phyloP scores from a whole-genome alignment of 345 rosid genomes.

The Rhizophora apiculata region DNA sequence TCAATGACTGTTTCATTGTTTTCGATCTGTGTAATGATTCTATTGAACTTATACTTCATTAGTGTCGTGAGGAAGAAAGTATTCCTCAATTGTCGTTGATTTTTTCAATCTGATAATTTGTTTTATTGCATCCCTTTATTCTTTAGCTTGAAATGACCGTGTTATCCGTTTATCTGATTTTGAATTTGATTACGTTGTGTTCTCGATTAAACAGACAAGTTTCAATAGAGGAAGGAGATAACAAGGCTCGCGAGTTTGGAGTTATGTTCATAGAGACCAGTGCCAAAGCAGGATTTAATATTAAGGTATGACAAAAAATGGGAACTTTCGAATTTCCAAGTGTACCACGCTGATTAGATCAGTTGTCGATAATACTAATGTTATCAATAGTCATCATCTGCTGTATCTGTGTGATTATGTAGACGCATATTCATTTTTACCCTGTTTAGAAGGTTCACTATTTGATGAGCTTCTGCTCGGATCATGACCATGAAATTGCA shows the following conservation, averaged over 20 bases:
- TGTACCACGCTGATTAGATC: not conserved
- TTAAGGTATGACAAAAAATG: conserved; percentile 49
- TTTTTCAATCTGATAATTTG: not conserved
- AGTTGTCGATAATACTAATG: too few species aligned
- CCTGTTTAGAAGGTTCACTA: not conserved
- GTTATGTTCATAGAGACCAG: conserved; percentile 94
- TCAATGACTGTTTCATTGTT: too few species aligned
- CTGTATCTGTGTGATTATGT: not conserved
- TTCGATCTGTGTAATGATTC: too few species aligned
- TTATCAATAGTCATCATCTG: too few species aligned
- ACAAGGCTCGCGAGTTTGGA: conserved; percentile 75
- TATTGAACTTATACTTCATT: too few species aligned
- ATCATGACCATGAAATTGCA: conserved; percentile 31
- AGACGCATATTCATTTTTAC: not conserved
- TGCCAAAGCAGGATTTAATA: conserved; percentile 92
- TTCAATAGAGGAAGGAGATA: conserved; percentile 93
- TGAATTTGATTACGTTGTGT: not conserved
- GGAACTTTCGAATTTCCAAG: not conserved
- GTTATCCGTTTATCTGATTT: not conserved
- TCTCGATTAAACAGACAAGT: conserved; percentile 61
- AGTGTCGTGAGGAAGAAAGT: too few species aligned
- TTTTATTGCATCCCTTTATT: not conserved
- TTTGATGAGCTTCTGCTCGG: not conserved
- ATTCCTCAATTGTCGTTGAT: not conserved
- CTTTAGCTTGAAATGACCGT: not conserved